phyloP scores from a whole-genome alignment of 2,329 filamentous ascomycete genomes.

The Lasiodiplodia citricola region DNA sequence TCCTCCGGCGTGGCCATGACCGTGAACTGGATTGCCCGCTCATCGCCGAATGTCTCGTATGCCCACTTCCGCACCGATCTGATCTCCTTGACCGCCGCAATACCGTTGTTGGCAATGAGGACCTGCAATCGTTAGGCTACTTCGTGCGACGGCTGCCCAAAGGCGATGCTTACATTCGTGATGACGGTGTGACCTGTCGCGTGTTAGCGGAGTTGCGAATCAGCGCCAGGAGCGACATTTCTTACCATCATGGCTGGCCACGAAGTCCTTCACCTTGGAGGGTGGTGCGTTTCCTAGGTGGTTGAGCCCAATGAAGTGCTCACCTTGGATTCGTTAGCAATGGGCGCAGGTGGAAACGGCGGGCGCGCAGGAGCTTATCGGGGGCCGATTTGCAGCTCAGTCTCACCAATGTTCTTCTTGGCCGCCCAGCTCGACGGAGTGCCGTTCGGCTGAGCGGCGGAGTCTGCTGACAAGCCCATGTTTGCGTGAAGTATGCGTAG shows the following conservation, averaged over 20 bases:
- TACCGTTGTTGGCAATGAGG: slow-evolving; percentile 99
- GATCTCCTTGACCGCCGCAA: slow-evolving; percentile 99
- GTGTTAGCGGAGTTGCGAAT: neutral
- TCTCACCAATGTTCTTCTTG: slow-evolving; percentile 73
- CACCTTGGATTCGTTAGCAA: slow-evolving; percentile 32
- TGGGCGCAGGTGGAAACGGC: neutral
- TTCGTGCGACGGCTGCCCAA: neutral
- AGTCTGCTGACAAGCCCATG: slow-evolving; percentile 24
- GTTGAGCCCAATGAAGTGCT: slow-evolving; percentile 98
- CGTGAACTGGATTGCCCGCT: slow-evolving; percentile 97
- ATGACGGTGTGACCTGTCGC: slow-evolving; percentile 83
- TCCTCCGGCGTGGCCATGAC: slow-evolving; percentile 99
- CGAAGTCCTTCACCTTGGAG: slow-evolving; percentile 95
- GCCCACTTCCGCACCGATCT: slow-evolving; percentile 99
- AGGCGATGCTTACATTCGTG: slow-evolving; percentile 75
- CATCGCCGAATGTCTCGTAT: slow-evolving; percentile 98
- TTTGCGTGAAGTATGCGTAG: neutral
- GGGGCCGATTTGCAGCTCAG: neutral
- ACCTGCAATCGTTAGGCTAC: slow-evolving; percentile 64
- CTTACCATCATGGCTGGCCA: slow-evolving; percentile 73
- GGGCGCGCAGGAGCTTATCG: neutral
- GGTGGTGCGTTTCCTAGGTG: slow-evolving; percentile 79
- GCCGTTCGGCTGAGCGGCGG: slow-evolving; percentile 52
- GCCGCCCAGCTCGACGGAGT: slow-evolving; percentile 72
- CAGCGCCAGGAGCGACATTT: neutral